Evolutionary conservation across 805 yeast species (phyloP).

Genomic region (Candida cerambycidarum): DNA sequence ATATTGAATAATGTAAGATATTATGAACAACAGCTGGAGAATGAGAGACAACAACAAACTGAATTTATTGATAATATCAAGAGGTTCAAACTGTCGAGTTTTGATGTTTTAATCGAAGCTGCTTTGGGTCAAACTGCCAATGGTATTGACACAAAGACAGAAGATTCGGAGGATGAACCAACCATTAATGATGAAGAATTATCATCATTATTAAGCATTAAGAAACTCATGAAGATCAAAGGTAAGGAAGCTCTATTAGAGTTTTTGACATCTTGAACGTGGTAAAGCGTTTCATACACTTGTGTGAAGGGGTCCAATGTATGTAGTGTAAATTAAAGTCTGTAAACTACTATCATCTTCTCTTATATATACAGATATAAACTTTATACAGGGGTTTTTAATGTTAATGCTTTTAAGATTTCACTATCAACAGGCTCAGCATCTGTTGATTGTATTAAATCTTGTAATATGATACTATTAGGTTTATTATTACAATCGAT

Average conservation of each 20-base stretch:
- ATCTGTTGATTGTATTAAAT: constrained; percentile 49
- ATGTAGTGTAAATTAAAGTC: no score
- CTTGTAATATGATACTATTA: constrained; percentile 54
- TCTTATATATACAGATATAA: constrained; percentile 9
- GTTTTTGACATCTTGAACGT: constrained; percentile 44
- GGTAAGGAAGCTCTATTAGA: constrained; percentile 65
- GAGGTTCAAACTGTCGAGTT: constrained; percentile 17
- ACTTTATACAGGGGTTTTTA: constrained; percentile 3
- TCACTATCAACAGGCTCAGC: constrained; percentile 51
- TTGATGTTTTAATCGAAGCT: constrained; percentile 48
- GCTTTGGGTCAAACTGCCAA: constrained; percentile 25
- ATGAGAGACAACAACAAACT: constrained; percentile 6
- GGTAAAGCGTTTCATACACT: no score
- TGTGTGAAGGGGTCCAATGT: no score
- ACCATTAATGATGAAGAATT: constrained; percentile 40
- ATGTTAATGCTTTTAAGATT: constrained; percentile 37
- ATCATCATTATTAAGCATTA: constrained; percentile 53
- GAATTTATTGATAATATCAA: constrained; percentile 13
- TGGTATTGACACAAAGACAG: not conserved
- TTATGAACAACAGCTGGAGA: constrained; percentile 23
- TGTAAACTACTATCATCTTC: no score
- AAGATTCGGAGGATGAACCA: not conserved
- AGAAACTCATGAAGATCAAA: constrained; percentile 60
- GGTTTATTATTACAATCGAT: constrained; percentile 55
- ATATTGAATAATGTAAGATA: constrained; percentile 22